Evolutionary conservation across 805 yeast genomes (phyloP), one percentile per base, ranked within the genome.

Genomic region (Candida boleticola): DNA sequence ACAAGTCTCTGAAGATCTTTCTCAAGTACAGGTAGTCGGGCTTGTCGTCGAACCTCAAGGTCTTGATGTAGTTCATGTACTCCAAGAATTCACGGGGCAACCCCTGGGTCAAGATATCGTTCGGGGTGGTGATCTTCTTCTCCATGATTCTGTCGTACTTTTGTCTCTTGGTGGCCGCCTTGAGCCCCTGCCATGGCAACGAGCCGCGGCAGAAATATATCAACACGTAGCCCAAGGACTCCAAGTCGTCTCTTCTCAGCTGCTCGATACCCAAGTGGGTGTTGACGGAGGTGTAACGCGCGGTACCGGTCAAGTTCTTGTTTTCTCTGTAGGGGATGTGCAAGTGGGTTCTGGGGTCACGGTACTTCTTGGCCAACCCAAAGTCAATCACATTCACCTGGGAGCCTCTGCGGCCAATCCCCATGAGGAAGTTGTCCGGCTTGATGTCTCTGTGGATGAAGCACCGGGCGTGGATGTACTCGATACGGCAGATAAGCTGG

Each of bases 261-360:
- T 92, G 99, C 64, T 92, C 99, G 53, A 92, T 86, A 42, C 99
- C 99, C 63, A 93, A 73, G 68, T 92, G 99, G 27, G 99, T 92
- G 66, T 90, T 92, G 53, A 93, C 84, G 45, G 89, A 80, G 39
- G 97, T 97, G 64, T 92, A 93, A 60, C 99, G 82, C 14, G 98
- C 98, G 20, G 99, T 92, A 58, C 99, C 99, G 13, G 97, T 92
- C 56, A 92, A 79, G 58, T 92, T 89, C 67, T 93, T 92, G 68
- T 92, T 90, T 70, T 92, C 98, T 52, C 96, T 80, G 67, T 92
- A 93, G 10, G 97, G 97, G 45, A 93, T 93, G 64, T 92, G 99
- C 54, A 88, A 74, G 65, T 89, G 95, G 18, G 96, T 84, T 64
- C 95, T 80, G 48, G 96, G 95, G 64, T 92, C 98, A 56, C 98